Evolutionary conservation across 352 stramenopile species (phyloP).

Genomic region (Phytophthora capsici): DNA sequence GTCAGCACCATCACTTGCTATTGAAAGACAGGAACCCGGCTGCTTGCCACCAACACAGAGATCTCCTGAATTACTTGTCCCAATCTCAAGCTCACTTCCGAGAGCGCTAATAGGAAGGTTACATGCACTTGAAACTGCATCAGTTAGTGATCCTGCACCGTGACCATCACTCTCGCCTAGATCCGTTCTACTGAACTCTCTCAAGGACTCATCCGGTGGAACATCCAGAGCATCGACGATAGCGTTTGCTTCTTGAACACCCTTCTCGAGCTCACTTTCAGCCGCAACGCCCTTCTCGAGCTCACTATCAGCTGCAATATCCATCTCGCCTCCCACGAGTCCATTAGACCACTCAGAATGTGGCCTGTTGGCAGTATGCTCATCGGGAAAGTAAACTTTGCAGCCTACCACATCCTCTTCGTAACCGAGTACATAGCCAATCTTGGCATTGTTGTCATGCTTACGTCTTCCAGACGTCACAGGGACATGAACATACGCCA

Average conservation of each 20-base stretch:
- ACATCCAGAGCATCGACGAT: too few relatives aligned
- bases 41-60: too few relatives aligned
- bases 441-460: slow-evolving; percentile 10
- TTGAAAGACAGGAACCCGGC: too few relatives aligned
- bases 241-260: too few relatives aligned
- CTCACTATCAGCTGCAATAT: too few relatives aligned
- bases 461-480: slow-evolving; percentile 2
- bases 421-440: slow-evolving; percentile 14
- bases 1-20: neutral
- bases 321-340: neutral
- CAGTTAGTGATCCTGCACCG: neutral
- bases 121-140: neutral
- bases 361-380: neutral
- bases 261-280: neutral
- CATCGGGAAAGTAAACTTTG: slow-evolving; percentile 16
- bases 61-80: too few relatives aligned
- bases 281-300: too few relatives aligned
- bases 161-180: too few relatives aligned
- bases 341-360: neutral
- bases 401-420: slow-evolving; percentile 13
- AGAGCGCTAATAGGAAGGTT: neutral
- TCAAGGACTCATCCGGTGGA: too few relatives aligned
- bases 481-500: slow-evolving; percentile 15
- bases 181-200: neutral
- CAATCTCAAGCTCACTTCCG: too few relatives aligned